phyloP scores from a whole-genome alignment of 805 yeast genomes.

The Candida boleticola region DNA sequence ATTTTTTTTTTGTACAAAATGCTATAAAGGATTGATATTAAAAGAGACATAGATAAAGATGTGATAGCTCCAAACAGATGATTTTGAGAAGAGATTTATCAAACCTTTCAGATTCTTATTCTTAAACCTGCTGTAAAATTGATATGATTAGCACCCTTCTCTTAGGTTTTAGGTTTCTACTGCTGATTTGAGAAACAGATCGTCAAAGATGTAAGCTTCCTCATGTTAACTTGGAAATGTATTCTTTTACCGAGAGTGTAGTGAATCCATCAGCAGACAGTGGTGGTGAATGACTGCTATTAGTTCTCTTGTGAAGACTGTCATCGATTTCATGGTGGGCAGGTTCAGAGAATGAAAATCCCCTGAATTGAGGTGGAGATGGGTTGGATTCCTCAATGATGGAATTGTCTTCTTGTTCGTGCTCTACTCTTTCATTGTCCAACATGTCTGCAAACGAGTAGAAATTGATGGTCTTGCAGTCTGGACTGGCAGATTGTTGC shows the following conservation, averaged over 20 bases:
- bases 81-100: too few relatives aligned
- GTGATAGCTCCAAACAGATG: too few relatives aligned
- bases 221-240: slow-evolving; percentile 12
- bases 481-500: slow-evolving; percentile 6
- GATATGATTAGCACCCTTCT: too few relatives aligned
- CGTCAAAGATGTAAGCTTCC: not conserved
- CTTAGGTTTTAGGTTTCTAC: too few relatives aligned
- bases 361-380: slow-evolving; percentile 2
- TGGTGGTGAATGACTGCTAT: slow-evolving; percentile 1
- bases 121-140: too few relatives aligned
- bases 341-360: slow-evolving; percentile 3
- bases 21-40: too few relatives aligned
- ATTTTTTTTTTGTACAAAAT: too few relatives aligned
- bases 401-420: slow-evolving; percentile 2
- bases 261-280: slow-evolving; percentile 15
- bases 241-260: slow-evolving; percentile 20
- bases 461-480: slow-evolving; percentile 22
- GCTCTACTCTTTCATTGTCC: slow-evolving; percentile 16
- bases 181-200: too few relatives aligned
- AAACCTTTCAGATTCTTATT: too few relatives aligned
- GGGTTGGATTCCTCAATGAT: not conserved
- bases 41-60: too few relatives aligned
- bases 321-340: slow-evolving; percentile 5
- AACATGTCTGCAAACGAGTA: slow-evolving; percentile 33
- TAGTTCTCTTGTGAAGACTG: not conserved